A percentile compares a stretch with the other conserved stretches of the same genome.
phyloP scores from a whole-genome alignment of 2,329 filamentous ascomycete species.

The Xylariaceae sp. region DNA sequence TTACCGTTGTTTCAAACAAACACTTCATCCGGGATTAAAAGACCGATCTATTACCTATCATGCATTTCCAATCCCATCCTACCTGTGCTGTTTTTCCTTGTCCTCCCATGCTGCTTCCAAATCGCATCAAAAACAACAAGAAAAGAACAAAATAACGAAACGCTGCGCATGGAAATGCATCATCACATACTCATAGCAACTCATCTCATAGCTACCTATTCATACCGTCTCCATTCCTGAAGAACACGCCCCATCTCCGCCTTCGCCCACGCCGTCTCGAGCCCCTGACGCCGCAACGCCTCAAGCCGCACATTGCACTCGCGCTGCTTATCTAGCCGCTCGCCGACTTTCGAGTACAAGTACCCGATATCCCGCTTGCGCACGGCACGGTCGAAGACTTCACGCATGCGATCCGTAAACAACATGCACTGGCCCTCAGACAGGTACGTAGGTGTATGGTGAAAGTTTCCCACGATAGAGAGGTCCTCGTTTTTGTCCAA shows the following conservation, averaged over 20 bases:
- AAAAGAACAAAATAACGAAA: no score
- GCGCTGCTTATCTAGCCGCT: slow-evolving; percentile 55
- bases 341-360: slow-evolving; percentile 51
- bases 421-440: slow-evolving; percentile 64
- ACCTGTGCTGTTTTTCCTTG: neutral
- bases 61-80: neutral
- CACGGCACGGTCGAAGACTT: slow-evolving; percentile 63
- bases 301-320: slow-evolving; percentile 37
- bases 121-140: no score
- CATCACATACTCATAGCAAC: neutral
- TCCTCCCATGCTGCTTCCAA: neutral
- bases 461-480: slow-evolving; percentile 59
- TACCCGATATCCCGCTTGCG: slow-evolving; percentile 61
- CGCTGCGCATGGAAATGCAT: no score
- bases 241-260: slow-evolving; percentile 45
- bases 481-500: slow-evolving; percentile 43
- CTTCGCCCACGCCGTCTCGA: slow-evolving; percentile 37
- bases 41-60: neutral
- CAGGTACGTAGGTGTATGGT: slow-evolving; percentile 52
- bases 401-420: slow-evolving; percentile 74
- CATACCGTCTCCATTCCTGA: slow-evolving; percentile 53
- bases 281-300: slow-evolving; percentile 22
- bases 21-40: neutral
- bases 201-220: slow-evolving; percentile 36
- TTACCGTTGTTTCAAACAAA: neutral